Percentiles rank a stretch among this genome's conserved stretches.
These are phyloP conservation scores for Hirschfeldia incana DNA, from an alignment of 345 rosid species.

Conservation along the genomic window DNA sequence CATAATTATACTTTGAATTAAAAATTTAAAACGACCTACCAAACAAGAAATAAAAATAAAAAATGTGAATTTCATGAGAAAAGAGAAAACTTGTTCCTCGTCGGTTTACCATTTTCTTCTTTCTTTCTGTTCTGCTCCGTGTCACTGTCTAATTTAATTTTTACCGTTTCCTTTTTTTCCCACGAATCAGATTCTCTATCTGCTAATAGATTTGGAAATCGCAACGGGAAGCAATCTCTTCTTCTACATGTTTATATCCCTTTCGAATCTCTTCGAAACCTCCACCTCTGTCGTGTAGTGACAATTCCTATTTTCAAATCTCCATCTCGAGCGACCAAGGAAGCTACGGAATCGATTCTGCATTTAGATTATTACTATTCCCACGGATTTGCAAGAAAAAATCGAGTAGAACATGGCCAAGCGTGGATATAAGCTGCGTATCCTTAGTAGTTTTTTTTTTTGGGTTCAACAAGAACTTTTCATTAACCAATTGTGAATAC, in stretches of 20 bases:
- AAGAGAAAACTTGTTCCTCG: conserved; percentile 2
- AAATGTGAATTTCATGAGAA: background rate
- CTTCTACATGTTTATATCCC: background rate
- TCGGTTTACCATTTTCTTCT: conserved; percentile 14
- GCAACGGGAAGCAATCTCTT: conserved; percentile 27
- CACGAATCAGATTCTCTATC: conserved; percentile 41
- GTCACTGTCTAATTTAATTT: conserved; percentile 39
- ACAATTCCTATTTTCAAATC: conserved; percentile 18
- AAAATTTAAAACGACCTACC: too few relatives aligned
- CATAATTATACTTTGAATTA: too few relatives aligned
- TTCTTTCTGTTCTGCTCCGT: background rate
- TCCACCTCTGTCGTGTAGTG: conserved; percentile 35
- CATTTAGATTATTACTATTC: too few relatives aligned
- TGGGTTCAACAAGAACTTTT: too few relatives aligned
- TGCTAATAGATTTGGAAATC: conserved; percentile 15
- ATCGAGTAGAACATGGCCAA: conserved; percentile 57
- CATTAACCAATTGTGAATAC: too few relatives aligned
- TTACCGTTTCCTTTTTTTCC: conserved; percentile 2
- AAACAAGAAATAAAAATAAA: background rate
- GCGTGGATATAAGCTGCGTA: conserved; percentile 99
- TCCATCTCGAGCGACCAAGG: conserved; percentile 16
- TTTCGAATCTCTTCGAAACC: conserved; percentile 16
- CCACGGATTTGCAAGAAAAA: background rate
- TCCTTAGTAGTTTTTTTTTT: conserved; percentile 38
- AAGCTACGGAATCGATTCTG: conserved; percentile 23